Evolutionary conservation across 768 basidiomycete species (phyloP), one percentile per base, ranked within the genome.

Genomic region (Hygrocybe punicea): DNA sequence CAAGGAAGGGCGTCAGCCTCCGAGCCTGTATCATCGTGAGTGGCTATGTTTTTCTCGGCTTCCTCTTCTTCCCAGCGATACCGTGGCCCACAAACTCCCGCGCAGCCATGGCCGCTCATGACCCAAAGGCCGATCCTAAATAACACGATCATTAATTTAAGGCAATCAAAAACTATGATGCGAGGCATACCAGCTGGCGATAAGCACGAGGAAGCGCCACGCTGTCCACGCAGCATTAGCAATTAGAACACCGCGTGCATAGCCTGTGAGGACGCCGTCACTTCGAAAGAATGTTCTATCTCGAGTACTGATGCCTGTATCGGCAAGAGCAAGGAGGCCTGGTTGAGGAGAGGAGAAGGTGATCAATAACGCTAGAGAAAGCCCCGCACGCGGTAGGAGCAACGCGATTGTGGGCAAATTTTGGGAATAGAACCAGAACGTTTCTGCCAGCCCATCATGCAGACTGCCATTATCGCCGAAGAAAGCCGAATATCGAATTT

Each of bases 21-120:
- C 19, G 76, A 77, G 2, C 73, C 72, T 34, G 79, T 73, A 51
- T 84, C 84, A 47, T 73, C 78, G 62, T 82, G 80, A 21, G 76
- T 63, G 4, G 82, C 78, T 40, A 76, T 67, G 2, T 75, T 75
- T 74, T 86, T 87, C 65, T 87, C 86, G 14, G 75, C 77, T 24
- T 84, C 84, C 50, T 87, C 82, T 73, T 93, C 91, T 66, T 93
- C 91, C 91, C 89, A 91, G 60, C 86, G 79, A 63, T 85, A 83
- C 13, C 89, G 83, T 9, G 91, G 91, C 44, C 91, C 91, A 69
- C 89, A 91, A 14, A 93, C 67, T n/a, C 91, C 90, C 49, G 84
- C 91, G 47, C 87, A 88, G 56, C 83, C 82, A 57, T 89, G 81
- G 44, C 85, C 88, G 47, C 87, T 89, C 62, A 89, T 72, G 52